Percentiles rank a stretch among this genome's conserved stretches.
These are phyloP conservation scores for Aspergillus avenaceus DNA, from an alignment of 495 filamentous ascomycete genomes.

Conservation along the genomic window DNA sequence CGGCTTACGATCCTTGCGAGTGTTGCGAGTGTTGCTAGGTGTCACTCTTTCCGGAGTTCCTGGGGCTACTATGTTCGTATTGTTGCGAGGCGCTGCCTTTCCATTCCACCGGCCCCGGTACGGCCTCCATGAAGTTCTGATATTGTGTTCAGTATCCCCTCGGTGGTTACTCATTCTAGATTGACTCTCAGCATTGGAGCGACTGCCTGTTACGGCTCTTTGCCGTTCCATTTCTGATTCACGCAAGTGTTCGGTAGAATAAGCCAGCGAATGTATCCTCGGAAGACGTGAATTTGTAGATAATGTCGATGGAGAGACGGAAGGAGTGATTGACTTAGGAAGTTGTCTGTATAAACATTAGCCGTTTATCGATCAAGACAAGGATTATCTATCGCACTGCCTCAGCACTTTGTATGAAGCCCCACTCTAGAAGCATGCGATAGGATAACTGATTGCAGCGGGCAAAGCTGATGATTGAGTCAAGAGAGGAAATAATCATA, in stretches of 20 bases:
- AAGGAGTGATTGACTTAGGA: not conserved
- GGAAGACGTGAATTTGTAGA: not conserved
- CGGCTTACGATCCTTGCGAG: not conserved
- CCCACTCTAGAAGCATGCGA: constrained; percentile 8
- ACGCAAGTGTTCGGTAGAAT: not conserved
- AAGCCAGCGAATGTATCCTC: not conserved
- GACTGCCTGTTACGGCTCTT: not conserved
- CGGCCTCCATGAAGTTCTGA: constrained; percentile 13
- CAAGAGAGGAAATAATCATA: not conserved
- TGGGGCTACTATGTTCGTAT: not conserved
- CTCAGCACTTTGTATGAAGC: constrained; percentile 12
- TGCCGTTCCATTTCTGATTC: constrained; percentile 6
- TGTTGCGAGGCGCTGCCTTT: constrained; percentile 1
- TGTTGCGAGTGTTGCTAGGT: not conserved
- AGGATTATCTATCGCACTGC: not conserved
- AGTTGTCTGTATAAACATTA: constrained; percentile 9
- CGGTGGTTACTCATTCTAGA: not conserved
- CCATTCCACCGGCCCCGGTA: constrained; percentile 16
- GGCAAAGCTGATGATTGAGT: not conserved
- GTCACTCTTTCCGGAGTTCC: not conserved
- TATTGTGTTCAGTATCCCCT: not conserved
- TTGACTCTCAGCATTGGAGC: constrained; percentile 1
- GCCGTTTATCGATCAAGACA: not conserved
- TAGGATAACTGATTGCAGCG: constrained; percentile 4
- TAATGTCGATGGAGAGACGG: not conserved